These are phyloP conservation scores for Stachybotrys chlorohalonatus DNA, from an alignment of 2,329 filamentous ascomycete genomes.

Conservation along the genomic window DNA sequence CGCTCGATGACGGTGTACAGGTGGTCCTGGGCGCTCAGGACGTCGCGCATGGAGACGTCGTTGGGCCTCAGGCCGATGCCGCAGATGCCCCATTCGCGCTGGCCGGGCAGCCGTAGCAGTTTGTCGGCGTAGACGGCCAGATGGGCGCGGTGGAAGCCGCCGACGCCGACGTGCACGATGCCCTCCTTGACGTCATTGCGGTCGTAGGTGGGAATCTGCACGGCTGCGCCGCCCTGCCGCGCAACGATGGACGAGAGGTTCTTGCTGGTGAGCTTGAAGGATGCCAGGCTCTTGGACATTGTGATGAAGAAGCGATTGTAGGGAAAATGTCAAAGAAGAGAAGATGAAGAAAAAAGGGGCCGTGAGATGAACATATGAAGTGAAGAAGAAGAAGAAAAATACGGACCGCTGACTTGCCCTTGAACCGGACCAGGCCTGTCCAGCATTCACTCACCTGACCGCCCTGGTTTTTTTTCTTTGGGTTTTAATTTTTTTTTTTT, in stretches of 20 bases:
- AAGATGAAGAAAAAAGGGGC: too few relatives aligned
- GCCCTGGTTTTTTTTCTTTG: too few relatives aligned
- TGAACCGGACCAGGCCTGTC: too few relatives aligned
- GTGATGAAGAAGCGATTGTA: background rate
- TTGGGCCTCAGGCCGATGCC: constrained; percentile 42
- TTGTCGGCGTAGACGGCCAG: constrained; percentile 42
- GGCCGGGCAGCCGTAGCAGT: constrained; percentile 34
- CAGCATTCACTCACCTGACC: too few relatives aligned
- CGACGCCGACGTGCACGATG: constrained; percentile 45
- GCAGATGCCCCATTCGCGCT: constrained; percentile 39
- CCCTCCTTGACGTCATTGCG: constrained; percentile 39
- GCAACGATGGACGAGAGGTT: constrained; percentile 13
- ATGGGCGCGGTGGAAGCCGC: constrained; percentile 45
- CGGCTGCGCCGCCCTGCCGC: constrained; percentile 9
- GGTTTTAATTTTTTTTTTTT: too few relatives aligned
- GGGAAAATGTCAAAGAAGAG: too few relatives aligned
- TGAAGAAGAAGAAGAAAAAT: too few relatives aligned
- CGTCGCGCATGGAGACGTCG: constrained; percentile 42
- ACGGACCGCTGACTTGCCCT: too few relatives aligned
- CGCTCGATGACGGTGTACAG: constrained; percentile 46
- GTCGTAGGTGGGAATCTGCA: constrained; percentile 30
- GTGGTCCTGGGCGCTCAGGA: constrained; percentile 35
- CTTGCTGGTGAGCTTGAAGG: constrained; percentile 16
- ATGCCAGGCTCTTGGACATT: constrained; percentile 7
- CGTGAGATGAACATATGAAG: too few relatives aligned